phyloP scores from a whole-genome alignment of 257 asterid species.

The Echites panduratus region DNA sequence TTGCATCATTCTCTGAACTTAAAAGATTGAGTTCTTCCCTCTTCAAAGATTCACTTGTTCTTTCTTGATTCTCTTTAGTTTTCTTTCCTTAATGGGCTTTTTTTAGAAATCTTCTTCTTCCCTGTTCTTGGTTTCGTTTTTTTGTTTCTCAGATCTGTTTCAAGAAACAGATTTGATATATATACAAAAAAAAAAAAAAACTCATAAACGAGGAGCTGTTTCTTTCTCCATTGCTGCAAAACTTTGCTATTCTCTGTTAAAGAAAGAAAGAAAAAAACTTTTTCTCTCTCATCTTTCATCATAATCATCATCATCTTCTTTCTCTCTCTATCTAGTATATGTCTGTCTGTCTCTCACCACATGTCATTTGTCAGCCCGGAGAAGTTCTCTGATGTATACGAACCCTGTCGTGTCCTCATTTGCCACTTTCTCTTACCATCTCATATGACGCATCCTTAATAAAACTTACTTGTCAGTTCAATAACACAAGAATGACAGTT shows the following conservation, averaged over 20 bases:
- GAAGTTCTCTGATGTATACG: conserved; percentile 22
- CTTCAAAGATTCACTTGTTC: conserved; percentile 29
- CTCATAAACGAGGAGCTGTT: conserved; percentile 1
- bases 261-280: too few species aligned
- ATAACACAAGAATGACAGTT: conserved; percentile 18
- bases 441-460: conserved; percentile 42
- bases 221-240: conserved; percentile 11
- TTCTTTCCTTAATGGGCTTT: conserved; percentile 27
- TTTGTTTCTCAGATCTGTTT: conserved; percentile 39
- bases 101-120: conserved; percentile 10
- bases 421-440: conserved; percentile 22
- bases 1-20: conserved; percentile 21
- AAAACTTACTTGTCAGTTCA: conserved; percentile 39
- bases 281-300: neutral
- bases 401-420: conserved; percentile 48
- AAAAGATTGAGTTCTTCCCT: conserved; percentile 15
- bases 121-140: conserved; percentile 24
- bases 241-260: conserved; percentile 17
- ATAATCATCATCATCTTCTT: neutral
- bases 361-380: conserved; percentile 47
- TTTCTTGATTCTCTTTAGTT: conserved; percentile 22
- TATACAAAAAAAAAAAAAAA: too few species aligned
- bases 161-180: conserved; percentile 23
- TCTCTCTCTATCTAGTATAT: too few species aligned
- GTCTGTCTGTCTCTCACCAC: conserved; percentile 23